These are phyloP conservation scores for Kwoniella sp. DNA, from an alignment of 768 basidiomycete genomes.

Conservation along the genomic window DNA sequence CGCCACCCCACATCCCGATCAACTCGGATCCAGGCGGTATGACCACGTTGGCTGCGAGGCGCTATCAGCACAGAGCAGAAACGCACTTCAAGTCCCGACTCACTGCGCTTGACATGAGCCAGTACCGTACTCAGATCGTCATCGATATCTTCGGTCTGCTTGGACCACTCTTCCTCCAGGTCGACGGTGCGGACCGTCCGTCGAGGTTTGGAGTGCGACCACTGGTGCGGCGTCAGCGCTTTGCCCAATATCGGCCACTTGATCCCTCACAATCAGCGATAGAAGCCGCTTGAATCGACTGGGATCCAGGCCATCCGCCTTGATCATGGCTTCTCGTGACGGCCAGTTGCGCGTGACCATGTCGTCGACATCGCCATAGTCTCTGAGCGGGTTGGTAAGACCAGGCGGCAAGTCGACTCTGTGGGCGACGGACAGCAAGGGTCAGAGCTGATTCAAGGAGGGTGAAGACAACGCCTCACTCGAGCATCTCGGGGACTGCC, in stretches of 20 bases:
- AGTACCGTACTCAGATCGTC: conserved; percentile 39
- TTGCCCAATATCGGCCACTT: not conserved
- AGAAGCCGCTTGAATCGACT: conserved; percentile 39
- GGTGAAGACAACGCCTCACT: conserved; percentile 30
- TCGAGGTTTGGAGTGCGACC: conserved; percentile 40
- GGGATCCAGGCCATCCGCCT: conserved; percentile 33
- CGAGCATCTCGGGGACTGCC: conserved; percentile 47
- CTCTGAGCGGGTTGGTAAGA: conserved; percentile 27
- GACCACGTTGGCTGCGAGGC: conserved; percentile 34
- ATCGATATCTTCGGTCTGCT: conserved; percentile 24
- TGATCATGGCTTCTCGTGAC: conserved; percentile 37
- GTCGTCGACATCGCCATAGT: conserved; percentile 39
- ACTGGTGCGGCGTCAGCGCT: conserved; percentile 6
- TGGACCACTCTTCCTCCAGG: conserved; percentile 39
- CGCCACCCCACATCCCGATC: conserved; percentile 46
- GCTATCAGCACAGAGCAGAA: not conserved
- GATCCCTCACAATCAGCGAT: conserved; percentile 36
- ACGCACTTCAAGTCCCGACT: conserved; percentile 5
- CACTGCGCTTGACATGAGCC: conserved; percentile 41
- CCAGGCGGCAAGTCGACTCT: conserved; percentile 39
- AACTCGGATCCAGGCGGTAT: conserved; percentile 43
- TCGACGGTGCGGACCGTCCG: conserved; percentile 34
- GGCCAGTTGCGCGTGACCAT: conserved; percentile 40
- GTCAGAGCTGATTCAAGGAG: not conserved
- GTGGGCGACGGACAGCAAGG: too few species aligned